phyloP scores from a whole-genome alignment of 495 filamentous ascomycete species.

The Chaetomium tenue region DNA sequence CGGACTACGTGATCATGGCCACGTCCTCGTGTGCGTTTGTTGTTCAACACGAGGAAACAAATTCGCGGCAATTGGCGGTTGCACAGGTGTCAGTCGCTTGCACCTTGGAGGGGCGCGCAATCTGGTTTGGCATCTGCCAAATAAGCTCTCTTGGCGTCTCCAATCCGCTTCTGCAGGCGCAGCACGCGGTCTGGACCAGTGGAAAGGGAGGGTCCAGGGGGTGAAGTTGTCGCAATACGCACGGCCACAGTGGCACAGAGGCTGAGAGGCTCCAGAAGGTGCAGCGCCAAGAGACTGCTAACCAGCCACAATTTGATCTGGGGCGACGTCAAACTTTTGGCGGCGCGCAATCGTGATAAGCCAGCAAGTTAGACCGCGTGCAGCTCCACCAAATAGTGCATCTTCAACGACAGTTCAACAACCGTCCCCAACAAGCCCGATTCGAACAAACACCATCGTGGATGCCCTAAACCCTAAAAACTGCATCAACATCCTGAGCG shows the following conservation, averaged over 20 bases:
- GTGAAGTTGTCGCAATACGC: too few relatives aligned
- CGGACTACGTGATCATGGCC: conserved; percentile 22
- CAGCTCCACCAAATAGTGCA: conserved; percentile 14
- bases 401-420: not conserved
- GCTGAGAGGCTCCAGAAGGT: not conserved
- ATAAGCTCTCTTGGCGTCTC: conserved; percentile 27
- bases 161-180: conserved; percentile 18
- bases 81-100: not conserved
- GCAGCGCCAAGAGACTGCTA: not conserved
- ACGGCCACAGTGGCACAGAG: too few relatives aligned
- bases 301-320: conserved; percentile 2
- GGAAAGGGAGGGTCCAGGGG: not conserved
- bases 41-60: conserved; percentile 1
- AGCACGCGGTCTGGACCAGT: conserved; percentile 9
- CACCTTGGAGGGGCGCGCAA: conserved; percentile 2
- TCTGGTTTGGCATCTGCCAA: conserved; percentile 5
- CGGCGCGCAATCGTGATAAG: conserved; percentile 17
- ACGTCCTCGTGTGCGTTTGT: not conserved
- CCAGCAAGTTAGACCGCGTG: conserved; percentile 8
- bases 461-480: not conserved
- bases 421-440: not conserved
- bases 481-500: conserved; percentile 15
- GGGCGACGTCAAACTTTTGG: conserved; percentile 16
- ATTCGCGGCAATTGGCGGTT: conserved; percentile 17
- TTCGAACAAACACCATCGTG: not conserved